Evolutionary conservation across 163 green algal species (phyloP).

Genomic region (Prototheca wickerhamii): DNA sequence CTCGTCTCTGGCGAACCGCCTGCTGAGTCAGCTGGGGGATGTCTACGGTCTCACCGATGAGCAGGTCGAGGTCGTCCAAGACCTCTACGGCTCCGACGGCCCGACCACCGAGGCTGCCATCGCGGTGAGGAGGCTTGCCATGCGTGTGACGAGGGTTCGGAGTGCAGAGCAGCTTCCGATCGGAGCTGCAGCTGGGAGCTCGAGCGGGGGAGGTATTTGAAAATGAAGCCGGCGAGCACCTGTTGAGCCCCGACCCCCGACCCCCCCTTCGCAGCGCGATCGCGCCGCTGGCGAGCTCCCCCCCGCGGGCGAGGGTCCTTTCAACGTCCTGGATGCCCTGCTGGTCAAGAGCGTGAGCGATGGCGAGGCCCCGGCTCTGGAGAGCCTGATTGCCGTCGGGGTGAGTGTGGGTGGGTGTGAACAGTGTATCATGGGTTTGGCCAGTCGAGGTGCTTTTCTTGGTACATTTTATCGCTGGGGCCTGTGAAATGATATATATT

Average conservation of each 20-base stretch:
- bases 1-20: not conserved
- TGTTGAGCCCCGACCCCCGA: not conserved
- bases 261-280: not conserved
- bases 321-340: not conserved
- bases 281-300: not conserved
- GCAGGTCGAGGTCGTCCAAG: not conserved
- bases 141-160: not conserved
- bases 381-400: not conserved
- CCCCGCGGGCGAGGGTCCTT: not conserved
- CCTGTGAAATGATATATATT: too few relatives aligned
- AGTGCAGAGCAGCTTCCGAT: not conserved
- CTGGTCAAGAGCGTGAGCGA: not conserved
- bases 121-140: not conserved
- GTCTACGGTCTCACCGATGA: not conserved
- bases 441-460: too few relatives aligned
- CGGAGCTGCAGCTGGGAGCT: not conserved
- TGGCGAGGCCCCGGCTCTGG: constrained; percentile 1
- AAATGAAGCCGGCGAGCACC: not conserved
- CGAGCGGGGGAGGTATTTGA: not conserved
- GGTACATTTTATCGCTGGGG: too few relatives aligned
- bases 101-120: not conserved
- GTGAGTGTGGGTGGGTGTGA: not conserved
- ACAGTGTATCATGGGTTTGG: too few relatives aligned
- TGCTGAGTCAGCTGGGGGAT: not conserved
- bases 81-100: not conserved